phyloP scores from a whole-genome alignment of 352 stramenopile species.

The Pythium coloratum region DNA sequence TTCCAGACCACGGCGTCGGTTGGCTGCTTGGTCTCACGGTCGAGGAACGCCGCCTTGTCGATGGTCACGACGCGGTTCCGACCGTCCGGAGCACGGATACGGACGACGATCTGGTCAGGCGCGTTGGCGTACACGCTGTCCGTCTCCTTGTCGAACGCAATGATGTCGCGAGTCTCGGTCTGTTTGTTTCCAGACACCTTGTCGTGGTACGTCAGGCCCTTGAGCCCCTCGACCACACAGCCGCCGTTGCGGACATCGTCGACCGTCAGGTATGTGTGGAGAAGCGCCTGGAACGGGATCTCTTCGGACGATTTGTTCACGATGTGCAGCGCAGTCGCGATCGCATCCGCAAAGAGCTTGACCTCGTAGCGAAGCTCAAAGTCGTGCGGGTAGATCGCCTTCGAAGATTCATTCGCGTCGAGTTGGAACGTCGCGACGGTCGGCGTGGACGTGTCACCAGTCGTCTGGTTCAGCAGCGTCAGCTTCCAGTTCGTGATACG shows the following conservation, averaged over 20 bases:
- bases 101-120: conserved; percentile 59
- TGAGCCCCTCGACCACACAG: conserved; percentile 81
- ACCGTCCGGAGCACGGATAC: conserved; percentile 53
- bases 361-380: conserved; percentile 88
- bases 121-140: conserved; percentile 90
- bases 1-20: conserved; percentile 94
- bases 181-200: conserved; percentile 81
- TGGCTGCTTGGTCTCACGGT: conserved; percentile 36
- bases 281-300: conserved; percentile 92
- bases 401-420: conserved; percentile 37
- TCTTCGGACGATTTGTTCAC: conserved; percentile 84
- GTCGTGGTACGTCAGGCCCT: conserved; percentile 85
- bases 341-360: conserved; percentile 70
- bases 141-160: conserved; percentile 80
- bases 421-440: conserved; percentile 70
- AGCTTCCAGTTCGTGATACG: conserved; percentile 76
- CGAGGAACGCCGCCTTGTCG: conserved; percentile 68
- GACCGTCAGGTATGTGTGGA: conserved; percentile 94
- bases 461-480: conserved; percentile 41
- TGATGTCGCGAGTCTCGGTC: conserved; percentile 49
- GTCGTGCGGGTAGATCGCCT: conserved; percentile 71
- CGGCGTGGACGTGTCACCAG: conserved; percentile 40
- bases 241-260: conserved; percentile 66
- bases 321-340: conserved; percentile 90
- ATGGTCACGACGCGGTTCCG: conserved; percentile 67